A percentile compares a stretch with the other conserved stretches of the same genome.
Conservation (phyloP, 495 filamentous ascomycete species). For the Penicillium angulare region DNA sequence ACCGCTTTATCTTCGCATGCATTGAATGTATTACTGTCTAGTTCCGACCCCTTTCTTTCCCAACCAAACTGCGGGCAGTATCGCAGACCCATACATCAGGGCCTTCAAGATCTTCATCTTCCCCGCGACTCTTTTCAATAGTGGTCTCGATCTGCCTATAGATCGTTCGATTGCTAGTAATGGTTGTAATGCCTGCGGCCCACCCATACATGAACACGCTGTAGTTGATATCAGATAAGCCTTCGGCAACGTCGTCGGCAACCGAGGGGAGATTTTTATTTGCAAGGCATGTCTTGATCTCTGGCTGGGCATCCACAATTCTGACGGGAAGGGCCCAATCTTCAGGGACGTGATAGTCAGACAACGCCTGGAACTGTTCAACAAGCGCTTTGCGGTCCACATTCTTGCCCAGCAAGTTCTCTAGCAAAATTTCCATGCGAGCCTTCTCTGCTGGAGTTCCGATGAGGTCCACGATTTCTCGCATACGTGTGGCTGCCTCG, state of each 20-base stretch:
- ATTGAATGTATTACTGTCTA: conserved; percentile 13
- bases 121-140: conserved; percentile 41
- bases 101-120: conserved; percentile 44
- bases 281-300: conserved; percentile 27
- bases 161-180: conserved; percentile 65
- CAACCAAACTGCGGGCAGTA: conserved; percentile 63
- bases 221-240: conserved; percentile 60
- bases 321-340: conserved; percentile 52
- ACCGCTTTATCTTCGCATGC: background rate
- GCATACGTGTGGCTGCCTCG: conserved; percentile 62
- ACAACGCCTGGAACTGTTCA: conserved; percentile 44
- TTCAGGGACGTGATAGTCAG: conserved; percentile 49
- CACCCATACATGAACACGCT: conserved; percentile 71
- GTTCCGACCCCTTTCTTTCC: conserved; percentile 56
- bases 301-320: conserved; percentile 37
- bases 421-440: conserved; percentile 56
- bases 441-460: conserved; percentile 61
- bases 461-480: conserved; percentile 64
- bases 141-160: conserved; percentile 60
- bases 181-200: conserved; percentile 56
- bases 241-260: conserved; percentile 36
- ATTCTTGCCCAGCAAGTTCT: conserved; percentile 22
- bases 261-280: conserved; percentile 36
- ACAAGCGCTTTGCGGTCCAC: conserved; percentile 31
- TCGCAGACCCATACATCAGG: conserved; percentile 61